A percentile compares a stretch with the other conserved stretches of the same genome.
These are phyloP conservation scores for Fusarium bactridioides DNA, from an alignment of 2,329 filamentous ascomycete species.

Conservation along the genomic window DNA sequence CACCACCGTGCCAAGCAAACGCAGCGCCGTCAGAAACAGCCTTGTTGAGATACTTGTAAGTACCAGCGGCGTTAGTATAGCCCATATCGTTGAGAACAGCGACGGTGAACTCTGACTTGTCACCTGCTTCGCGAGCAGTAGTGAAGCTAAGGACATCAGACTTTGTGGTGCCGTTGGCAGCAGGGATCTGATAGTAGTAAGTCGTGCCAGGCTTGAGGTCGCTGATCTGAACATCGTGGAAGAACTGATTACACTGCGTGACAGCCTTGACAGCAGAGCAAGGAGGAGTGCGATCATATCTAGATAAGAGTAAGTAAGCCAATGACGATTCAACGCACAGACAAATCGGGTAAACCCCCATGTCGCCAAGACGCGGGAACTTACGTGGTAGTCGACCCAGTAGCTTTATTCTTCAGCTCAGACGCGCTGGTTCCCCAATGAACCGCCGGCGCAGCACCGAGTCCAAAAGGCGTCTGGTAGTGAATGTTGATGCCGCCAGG, in stretches of 20 bases:
- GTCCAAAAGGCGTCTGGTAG: background rate
- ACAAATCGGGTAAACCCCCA: background rate
- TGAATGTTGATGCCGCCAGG: background rate
- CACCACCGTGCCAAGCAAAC: background rate
- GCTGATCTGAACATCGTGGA: background rate
- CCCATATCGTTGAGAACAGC: background rate
- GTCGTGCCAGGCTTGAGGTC: background rate
- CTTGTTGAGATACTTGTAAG: background rate
- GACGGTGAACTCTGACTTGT: background rate
- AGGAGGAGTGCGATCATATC: background rate
- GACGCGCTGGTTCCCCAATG: background rate
- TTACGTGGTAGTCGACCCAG: background rate
- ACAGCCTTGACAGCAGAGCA: background rate
- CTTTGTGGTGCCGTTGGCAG: background rate
- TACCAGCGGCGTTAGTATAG: background rate
- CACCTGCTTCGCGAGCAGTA: background rate
- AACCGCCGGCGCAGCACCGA: background rate
- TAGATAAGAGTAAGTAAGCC: background rate
- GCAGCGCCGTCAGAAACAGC: background rate
- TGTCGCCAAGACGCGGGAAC: background rate
- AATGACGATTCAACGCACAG: background rate
- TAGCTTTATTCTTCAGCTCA: background rate
- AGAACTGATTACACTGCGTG: constrained; percentile 3
- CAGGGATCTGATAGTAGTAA: background rate
- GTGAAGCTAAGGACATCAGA: background rate